Evolutionary conservation across 2,329 filamentous ascomycete genomes (phyloP).

Genomic region (Pestalotiopsis sp.): DNA sequence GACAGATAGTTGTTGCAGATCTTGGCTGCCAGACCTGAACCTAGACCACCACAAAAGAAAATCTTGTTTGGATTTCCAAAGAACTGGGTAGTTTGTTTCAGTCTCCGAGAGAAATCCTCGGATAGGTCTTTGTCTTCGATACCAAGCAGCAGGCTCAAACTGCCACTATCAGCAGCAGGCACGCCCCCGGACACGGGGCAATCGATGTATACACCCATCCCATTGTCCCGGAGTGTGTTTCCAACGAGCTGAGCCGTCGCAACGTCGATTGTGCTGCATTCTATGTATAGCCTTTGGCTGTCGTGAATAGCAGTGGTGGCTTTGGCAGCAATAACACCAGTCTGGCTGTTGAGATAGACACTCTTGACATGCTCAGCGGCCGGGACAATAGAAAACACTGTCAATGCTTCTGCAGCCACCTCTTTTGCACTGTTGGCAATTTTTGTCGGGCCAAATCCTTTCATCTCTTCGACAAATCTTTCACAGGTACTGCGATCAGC

Average conservation of each 20-base stretch:
- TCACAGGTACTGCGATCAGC: neutral
- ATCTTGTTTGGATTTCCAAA: neutral
- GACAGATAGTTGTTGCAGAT: conserved; percentile 8
- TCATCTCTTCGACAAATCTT: neutral
- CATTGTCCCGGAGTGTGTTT: neutral
- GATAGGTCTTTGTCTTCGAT: neutral
- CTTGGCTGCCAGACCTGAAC: conserved; percentile 2
- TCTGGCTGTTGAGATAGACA: neutral
- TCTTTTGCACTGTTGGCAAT: neutral
- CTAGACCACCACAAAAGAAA: neutral
- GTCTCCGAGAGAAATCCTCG: neutral
- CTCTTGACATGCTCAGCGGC: neutral
- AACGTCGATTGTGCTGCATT: conserved; percentile 3
- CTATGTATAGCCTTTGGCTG: neutral
- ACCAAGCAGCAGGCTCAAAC: neutral
- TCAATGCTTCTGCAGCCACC: neutral
- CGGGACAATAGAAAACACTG: neutral
- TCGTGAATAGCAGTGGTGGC: neutral
- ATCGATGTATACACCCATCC: neutral
- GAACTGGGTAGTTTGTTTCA: neutral
- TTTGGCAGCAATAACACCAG: neutral
- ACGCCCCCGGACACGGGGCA: conserved; percentile 3
- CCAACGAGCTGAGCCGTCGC: neutral
- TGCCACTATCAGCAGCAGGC: neutral
- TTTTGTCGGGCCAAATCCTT: neutral